Evolutionary conservation across 345 rosid species (phyloP).

Genomic region (Clausena lansium): DNA sequence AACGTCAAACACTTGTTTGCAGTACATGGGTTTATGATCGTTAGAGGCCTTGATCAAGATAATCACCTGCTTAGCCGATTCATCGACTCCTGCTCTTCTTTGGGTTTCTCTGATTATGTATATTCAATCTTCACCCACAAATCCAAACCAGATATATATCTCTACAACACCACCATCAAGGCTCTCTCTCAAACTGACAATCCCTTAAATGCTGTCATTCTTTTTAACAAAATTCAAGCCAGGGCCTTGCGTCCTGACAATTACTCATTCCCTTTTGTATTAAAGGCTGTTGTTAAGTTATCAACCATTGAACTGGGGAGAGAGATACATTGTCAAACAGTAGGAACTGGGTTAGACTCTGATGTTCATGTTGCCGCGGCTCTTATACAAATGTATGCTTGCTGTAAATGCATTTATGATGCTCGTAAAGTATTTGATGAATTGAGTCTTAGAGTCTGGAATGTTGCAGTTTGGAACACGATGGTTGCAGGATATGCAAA

Average conservation of each 20-base stretch:
- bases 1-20: constrained; percentile 43
- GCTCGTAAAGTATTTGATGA: constrained; percentile 64
- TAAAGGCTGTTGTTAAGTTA: constrained; percentile 45
- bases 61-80: constrained; percentile 43
- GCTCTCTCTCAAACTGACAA: constrained; percentile 41
- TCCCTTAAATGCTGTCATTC: constrained; percentile 37
- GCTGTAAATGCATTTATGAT: constrained; percentile 27
- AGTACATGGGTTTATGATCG: constrained; percentile 50
- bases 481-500: constrained; percentile 52
- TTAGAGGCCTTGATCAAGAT: constrained; percentile 38
- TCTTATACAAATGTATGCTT: constrained; percentile 54
- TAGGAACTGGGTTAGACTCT: constrained; percentile 43
- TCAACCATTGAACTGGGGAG: constrained; percentile 42
- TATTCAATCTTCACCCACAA: constrained; percentile 37
- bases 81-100: constrained; percentile 44
- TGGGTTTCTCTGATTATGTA: constrained; percentile 53
- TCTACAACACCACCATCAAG: constrained; percentile 59
- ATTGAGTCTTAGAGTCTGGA: constrained; percentile 19
- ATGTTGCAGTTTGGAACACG: constrained; percentile 61
- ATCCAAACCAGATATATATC: constrained; percentile 31
- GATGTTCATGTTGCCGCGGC: constrained; percentile 47
- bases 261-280: constrained; percentile 59
- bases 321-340: constrained; percentile 53
- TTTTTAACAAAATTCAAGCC: constrained; percentile 48
- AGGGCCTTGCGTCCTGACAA: constrained; percentile 54